phyloP scores from a whole-genome alignment of 2,329 filamentous ascomycete species.

The Cercospora beticola region DNA sequence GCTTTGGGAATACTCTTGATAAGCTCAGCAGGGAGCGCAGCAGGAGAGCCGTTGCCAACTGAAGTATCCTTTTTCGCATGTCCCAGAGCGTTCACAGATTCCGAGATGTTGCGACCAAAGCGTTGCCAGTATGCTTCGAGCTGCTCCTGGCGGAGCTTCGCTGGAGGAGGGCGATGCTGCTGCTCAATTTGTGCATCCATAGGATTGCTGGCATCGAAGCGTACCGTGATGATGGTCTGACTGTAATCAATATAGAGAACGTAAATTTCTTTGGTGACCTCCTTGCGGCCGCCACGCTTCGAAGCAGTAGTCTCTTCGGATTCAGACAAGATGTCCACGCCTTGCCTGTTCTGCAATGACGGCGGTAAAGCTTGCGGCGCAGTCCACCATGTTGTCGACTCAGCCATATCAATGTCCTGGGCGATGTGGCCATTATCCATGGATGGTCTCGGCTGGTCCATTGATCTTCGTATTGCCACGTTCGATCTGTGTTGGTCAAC shows the following conservation, averaged over 20 bases:
- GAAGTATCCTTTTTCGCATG: conserved; percentile 72
- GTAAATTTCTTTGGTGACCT: conserved; percentile 76
- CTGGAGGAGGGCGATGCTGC: conserved; percentile 79
- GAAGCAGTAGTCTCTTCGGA: conserved; percentile 72
- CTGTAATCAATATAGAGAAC: conserved; percentile 96
- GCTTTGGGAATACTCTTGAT: conserved; percentile 65
- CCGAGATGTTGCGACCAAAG: conserved; percentile 76
- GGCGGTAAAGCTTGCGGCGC: conserved; percentile 77
- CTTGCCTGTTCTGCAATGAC: conserved; percentile 73
- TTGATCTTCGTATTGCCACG: conserved; percentile 59
- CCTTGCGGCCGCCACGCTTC: conserved; percentile 67
- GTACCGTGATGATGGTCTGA: conserved; percentile 81
- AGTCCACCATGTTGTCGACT: conserved; percentile 81
- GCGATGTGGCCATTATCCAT: conserved; percentile 80
- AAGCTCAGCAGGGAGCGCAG: conserved; percentile 74
- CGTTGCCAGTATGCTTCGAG: conserved; percentile 81
- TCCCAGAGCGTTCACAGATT: conserved; percentile 64
- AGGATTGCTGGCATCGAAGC: conserved; percentile 73
- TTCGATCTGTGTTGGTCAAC: conserved; percentile 59
- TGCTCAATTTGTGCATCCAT: conserved; percentile 76
- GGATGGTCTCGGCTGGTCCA: conserved; percentile 72
- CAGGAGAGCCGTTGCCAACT: conserved; percentile 80
- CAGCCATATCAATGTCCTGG: conserved; percentile 76
- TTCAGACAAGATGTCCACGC: conserved; percentile 74
- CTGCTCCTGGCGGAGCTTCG: conserved; percentile 83